Base-by-base conservation (phyloP, 805 yeast genomes). In the Zygosaccharomyces siamensis region DNA sequence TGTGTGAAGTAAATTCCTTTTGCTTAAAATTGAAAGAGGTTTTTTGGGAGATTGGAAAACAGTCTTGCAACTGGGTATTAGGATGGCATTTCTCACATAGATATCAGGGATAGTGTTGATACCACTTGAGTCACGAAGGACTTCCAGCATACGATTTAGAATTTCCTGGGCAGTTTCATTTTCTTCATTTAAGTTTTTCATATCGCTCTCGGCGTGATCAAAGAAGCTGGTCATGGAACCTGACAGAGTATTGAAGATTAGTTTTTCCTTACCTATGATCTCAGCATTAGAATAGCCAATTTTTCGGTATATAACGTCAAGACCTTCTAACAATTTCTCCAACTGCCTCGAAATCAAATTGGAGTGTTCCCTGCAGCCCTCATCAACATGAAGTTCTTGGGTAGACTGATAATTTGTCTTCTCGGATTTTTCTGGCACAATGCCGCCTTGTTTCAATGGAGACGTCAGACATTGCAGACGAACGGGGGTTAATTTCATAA, bases 211-310 rank as follows among this genome's bases (percentile, higher is more conserved):
- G 1, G 77, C 72, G 27, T 67, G 68, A 1, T 63, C 54, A 23
- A 69, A 61, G 48, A 69, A 78, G 50, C 71, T 68, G 18, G 71
- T 64, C 27, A 81, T 77, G 1, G 81, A 75, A 24, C 71, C 70
- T 31, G 80, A 75, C 5, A 81, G 68, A 4, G 72, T 72, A 12
- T 66, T 71, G 54, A 80, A 80, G 11, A 81, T 73, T 39, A 71
- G 70, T 30, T 73, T 63, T 54, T 78, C 80, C 54, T 78, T 80
- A 32, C 63, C 64, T 11, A 73, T 59, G 2, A 78, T 74, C 48
- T 80, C 83, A 7, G 62, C 57, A n/a, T 70, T 61, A 1, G 82
- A 71, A 57, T 76, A 79, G 1, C 86, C 86, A 36, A 81, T 80
- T 49, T 72, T 74, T 42, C 69, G 68, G 59, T 79, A 79, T 7